phyloP scores from a whole-genome alignment of 169 alveolate species.

The Ichthyophthirius multifiliis region DNA sequence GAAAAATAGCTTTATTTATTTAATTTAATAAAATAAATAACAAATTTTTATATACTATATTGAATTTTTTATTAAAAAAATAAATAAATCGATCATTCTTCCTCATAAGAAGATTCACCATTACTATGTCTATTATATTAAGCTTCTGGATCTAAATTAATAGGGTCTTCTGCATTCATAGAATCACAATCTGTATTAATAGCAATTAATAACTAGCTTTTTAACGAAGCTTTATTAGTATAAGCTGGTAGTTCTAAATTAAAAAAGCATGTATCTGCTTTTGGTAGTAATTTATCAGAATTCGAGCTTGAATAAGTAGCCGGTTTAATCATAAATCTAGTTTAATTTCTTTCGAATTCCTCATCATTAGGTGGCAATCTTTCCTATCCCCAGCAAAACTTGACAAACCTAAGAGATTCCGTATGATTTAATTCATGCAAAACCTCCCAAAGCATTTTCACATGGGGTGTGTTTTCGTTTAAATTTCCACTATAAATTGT shows the following conservation, averaged over 20 bases:
- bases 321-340: constrained; percentile 83
- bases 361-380: constrained; percentile 87
- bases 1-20: no score
- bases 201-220: constrained; percentile 66
- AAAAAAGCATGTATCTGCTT: constrained; percentile 91
- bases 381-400: constrained; percentile 89
- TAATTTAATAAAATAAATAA: no score
- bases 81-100: no score
- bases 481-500: constrained; percentile 78
- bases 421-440: constrained; percentile 70
- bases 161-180: constrained; percentile 80
- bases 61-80: no score
- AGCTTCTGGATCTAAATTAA: constrained; percentile 31
- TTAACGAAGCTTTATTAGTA: constrained; percentile 64
- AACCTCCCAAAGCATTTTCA: constrained; percentile 84
- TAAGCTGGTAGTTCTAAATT: constrained; percentile 85
- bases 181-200: constrained; percentile 74
- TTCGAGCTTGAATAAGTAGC: constrained; percentile 45
- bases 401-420: constrained; percentile 79
- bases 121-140: constrained; percentile 11
- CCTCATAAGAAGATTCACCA: no score
- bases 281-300: constrained; percentile 80
- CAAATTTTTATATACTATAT: no score
- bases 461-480: constrained; percentile 55
- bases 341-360: constrained; percentile 81